Evolutionary conservation across 352 stramenopile genomes (phyloP).

Genomic region (Pythium myriotylum): DNA sequence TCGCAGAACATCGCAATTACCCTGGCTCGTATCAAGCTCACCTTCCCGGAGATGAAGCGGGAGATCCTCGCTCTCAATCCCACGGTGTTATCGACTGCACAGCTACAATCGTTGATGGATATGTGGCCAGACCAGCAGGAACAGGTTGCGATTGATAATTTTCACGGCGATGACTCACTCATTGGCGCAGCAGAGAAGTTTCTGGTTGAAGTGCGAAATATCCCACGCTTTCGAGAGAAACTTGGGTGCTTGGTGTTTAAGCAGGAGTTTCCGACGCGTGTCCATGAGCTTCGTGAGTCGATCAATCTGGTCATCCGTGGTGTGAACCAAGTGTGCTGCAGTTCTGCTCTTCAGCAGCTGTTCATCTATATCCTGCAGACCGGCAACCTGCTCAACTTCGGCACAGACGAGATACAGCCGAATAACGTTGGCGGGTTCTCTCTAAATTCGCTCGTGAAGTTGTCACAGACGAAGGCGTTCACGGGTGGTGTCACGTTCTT

Average conservation of each 20-base stretch:
- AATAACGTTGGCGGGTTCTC: constrained; percentile 66
- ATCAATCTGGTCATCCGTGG: constrained; percentile 77
- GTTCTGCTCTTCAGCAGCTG: constrained; percentile 67
- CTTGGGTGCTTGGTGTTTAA: constrained; percentile 81
- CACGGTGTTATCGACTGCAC: constrained; percentile 71
- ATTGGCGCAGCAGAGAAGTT: constrained; percentile 81
- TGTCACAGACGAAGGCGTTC: constrained; percentile 88
- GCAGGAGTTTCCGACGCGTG: constrained; percentile 77
- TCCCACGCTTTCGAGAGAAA: constrained; percentile 74
- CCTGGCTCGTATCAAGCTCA: constrained; percentile 73
- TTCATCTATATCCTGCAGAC: constrained; percentile 89
- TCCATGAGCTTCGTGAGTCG: constrained; percentile 77
- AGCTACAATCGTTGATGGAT: constrained; percentile 82
- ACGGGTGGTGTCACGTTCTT: constrained; percentile 80
- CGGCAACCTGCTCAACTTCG: constrained; percentile 78
- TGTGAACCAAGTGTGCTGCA: constrained; percentile 81
- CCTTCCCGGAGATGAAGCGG: constrained; percentile 67
- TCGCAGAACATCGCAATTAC: constrained; percentile 89
- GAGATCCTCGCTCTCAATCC: constrained; percentile 80
- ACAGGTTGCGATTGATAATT: constrained; percentile 68
- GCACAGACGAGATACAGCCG: constrained; percentile 47
- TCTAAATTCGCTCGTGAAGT: constrained; percentile 77
- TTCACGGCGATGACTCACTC: constrained; percentile 56
- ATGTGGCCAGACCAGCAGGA: constrained; percentile 85
- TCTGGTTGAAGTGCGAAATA: constrained; percentile 66